These are phyloP conservation scores for Penicillium canariense DNA, from an alignment of 495 filamentous ascomycete genomes.

Conservation along the genomic window DNA sequence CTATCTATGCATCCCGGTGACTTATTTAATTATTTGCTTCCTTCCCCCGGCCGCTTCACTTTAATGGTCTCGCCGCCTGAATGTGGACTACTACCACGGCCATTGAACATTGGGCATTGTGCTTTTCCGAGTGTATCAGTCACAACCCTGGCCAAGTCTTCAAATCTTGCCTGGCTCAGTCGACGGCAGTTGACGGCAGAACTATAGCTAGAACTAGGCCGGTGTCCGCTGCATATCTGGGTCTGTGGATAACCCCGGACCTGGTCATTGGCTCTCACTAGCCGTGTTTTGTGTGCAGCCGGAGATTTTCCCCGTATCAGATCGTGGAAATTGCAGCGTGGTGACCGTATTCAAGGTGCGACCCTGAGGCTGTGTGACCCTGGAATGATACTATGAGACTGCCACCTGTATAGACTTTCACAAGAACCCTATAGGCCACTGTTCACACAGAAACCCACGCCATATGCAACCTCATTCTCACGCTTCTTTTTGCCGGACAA, in stretches of 20 bases:
- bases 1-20: background rate
- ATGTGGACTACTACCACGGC: background rate
- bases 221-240: background rate
- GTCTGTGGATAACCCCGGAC: background rate
- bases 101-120: background rate
- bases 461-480: too few species aligned
- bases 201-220: background rate
- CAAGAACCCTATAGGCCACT: too few species aligned
- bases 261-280: conserved; percentile 13
- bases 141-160: background rate
- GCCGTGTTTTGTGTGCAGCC: conserved; percentile 5
- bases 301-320: conserved; percentile 30
- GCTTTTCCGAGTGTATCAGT: background rate
- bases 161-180: background rate
- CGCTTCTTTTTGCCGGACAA: too few species aligned
- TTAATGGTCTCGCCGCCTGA: too few species aligned
- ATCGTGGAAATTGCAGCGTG: background rate
- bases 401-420: too few species aligned
- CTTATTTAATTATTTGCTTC: too few species aligned
- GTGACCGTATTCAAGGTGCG: background rate
- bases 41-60: too few species aligned
- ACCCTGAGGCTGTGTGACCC: background rate
- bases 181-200: background rate
- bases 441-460: too few species aligned
- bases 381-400: background rate